Conservation (phyloP, 129 eudicot genomes). For the Centella asiatica region DNA sequence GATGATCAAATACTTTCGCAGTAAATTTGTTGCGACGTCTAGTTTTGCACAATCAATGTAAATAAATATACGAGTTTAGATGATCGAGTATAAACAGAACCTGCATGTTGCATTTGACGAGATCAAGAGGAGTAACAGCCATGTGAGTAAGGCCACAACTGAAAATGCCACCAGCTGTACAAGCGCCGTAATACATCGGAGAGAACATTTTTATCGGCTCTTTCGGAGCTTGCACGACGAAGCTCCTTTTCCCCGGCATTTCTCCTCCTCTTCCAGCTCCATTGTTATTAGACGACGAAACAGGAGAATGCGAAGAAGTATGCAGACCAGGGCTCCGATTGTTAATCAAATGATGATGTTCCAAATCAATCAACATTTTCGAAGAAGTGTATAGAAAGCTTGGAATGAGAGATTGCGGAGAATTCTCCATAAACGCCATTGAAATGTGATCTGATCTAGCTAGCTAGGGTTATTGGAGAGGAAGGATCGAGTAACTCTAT, state of each 20-base stretch:
- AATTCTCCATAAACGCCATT: conserved; percentile 38
- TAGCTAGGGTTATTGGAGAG: neutral
- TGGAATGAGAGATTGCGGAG: conserved; percentile 50
- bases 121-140: conserved; percentile 84
- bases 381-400: conserved; percentile 44
- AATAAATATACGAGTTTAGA: too few relatives aligned
- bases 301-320: neutral
- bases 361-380: conserved; percentile 12
- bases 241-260: conserved; percentile 11
- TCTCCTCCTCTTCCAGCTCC: too few relatives aligned
- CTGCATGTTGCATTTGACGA: conserved; percentile 94
- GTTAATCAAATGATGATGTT: conserved; percentile 9
- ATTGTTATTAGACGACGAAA: conserved; percentile 4
- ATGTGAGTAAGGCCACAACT: conserved; percentile 81
- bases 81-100: too few relatives aligned
- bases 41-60: too few relatives aligned
- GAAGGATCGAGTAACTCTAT: too few relatives aligned
- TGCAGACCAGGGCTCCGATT: neutral
- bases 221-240: conserved; percentile 48
- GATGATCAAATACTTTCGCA: too few relatives aligned
- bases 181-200: conserved; percentile 50
- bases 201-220: conserved; percentile 50
- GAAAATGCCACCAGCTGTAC: conserved; percentile 57
- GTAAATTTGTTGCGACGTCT: too few relatives aligned
- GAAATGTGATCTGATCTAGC: neutral